These are phyloP conservation scores for Fraxinus anomala DNA, from an alignment of 257 asterid genomes.

Conservation along the genomic window DNA sequence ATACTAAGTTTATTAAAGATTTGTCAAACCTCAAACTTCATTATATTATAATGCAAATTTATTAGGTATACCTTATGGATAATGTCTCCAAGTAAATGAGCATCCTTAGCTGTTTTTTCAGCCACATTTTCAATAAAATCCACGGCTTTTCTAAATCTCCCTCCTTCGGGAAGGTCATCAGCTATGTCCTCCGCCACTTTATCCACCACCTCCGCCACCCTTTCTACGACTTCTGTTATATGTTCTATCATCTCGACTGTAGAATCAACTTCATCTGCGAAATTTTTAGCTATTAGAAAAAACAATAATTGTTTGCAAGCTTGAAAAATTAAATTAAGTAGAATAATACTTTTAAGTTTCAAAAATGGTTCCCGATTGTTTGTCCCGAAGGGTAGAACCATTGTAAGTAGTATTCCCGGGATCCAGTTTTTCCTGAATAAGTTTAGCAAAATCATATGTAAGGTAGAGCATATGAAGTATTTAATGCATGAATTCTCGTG, in stretches of 20 bases:
- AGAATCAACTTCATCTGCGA: conserved; percentile 53
- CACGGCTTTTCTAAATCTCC: conserved; percentile 42
- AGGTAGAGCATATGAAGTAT: too few relatives aligned
- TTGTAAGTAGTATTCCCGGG: conserved; percentile 35
- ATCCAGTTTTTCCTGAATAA: conserved; percentile 42
- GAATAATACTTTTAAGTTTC: conserved; percentile 32
- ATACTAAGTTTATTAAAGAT: background rate
- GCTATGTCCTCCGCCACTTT: conserved; percentile 54
- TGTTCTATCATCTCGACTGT: conserved; percentile 59
- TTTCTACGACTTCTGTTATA: conserved; percentile 56
- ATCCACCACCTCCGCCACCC: conserved; percentile 56
- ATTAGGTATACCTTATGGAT: conserved; percentile 58
- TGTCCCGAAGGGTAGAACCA: conserved; percentile 40
- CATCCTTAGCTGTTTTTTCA: conserved; percentile 48
- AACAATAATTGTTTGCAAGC: too few relatives aligned
- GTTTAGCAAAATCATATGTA: too few relatives aligned
- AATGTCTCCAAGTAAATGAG: conserved; percentile 46
- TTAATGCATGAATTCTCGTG: too few relatives aligned
- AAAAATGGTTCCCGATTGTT: conserved; percentile 36
- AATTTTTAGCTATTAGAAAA: too few relatives aligned
- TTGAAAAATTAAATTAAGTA: too few relatives aligned
- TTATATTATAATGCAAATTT: background rate
- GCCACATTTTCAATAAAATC: conserved; percentile 54
- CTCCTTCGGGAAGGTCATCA: conserved; percentile 49
- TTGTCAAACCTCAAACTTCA: background rate